A percentile compares a stretch with the other conserved stretches of the same genome.
phyloP scores from a whole-genome alignment of 2,329 filamentous ascomycete genomes.

The Chaetomium sp. region DNA sequence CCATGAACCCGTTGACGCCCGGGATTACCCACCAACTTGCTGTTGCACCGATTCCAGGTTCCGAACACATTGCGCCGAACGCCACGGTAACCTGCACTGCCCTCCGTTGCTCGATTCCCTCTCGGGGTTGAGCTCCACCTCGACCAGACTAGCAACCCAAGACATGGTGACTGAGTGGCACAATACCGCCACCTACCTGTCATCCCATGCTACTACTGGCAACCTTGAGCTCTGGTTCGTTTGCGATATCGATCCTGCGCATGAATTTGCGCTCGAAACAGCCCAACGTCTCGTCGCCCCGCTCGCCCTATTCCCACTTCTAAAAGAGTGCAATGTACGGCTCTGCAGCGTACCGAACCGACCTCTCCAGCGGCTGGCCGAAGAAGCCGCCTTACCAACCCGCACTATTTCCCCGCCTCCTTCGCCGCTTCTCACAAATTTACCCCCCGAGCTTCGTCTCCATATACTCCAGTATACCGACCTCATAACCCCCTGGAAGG shows the following conservation, averaged over 20 bases:
- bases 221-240: conserved; percentile 24
- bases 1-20: conserved; percentile 4
- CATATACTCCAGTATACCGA: conserved; percentile 29
- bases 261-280: conserved; percentile 1
- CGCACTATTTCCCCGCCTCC: not conserved
- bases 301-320: conserved; percentile 20
- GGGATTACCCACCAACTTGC: not conserved
- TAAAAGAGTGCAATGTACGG: conserved; percentile 25
- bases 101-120: not conserved
- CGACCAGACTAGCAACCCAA: conserved; percentile 5
- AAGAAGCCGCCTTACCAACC: conserved; percentile 20
- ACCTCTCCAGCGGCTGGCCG: conserved; percentile 23
- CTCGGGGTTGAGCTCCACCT: not conserved
- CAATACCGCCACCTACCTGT: conserved; percentile 6
- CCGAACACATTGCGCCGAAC: not conserved
- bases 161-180: conserved; percentile 20
- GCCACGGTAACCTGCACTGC: not conserved
- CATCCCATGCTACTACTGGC: conserved; percentile 17
- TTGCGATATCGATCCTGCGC: conserved; percentile 20
- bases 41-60: not conserved
- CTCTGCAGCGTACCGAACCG: conserved; percentile 1
- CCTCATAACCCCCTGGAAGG: conserved; percentile 27
- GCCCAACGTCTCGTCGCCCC: conserved; percentile 10
- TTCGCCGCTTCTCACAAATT: not conserved
- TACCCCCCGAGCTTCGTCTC: conserved; percentile 26